phyloP scores from a whole-genome alignment of 306 rosid species.

The Phaseolus lunatus region DNA sequence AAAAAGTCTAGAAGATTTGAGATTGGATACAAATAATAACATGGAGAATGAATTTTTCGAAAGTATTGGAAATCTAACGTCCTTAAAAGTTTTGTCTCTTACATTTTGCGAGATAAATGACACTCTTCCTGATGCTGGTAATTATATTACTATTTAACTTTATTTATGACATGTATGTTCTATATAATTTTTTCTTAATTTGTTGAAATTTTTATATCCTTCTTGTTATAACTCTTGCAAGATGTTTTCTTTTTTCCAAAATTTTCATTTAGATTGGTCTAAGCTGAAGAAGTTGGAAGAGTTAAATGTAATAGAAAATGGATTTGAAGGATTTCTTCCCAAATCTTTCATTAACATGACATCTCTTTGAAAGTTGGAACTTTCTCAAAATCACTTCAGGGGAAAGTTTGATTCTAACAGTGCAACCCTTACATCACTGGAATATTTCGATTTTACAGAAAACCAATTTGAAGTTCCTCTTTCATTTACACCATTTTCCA shows the following conservation, averaged over 20 bases:
- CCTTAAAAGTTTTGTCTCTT: neutral
- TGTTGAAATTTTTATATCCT: no score
- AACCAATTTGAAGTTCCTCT: conserved; percentile 33
- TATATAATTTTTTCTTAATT: no score
- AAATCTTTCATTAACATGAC: neutral
- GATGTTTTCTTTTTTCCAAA: neutral
- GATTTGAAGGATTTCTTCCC: conserved; percentile 3
- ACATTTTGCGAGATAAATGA: neutral
- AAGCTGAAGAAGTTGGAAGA: conserved; percentile 18
- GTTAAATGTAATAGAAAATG: neutral
- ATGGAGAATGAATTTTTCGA: neutral
- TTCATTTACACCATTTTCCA: conserved; percentile 20
- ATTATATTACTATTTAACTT: neutral
- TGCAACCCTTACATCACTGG: conserved; percentile 35
- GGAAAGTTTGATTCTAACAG: neutral
- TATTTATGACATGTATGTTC: no score
- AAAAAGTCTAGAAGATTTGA: neutral
- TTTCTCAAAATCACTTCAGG: neutral
- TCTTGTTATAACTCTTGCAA: neutral
- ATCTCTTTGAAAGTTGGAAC: neutral
- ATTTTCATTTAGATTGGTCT: conserved; percentile 11
- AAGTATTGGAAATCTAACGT: conserved; percentile 28
- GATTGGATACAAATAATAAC: neutral
- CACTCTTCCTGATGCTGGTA: conserved; percentile 14
- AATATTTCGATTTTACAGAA: neutral